Conservation (phyloP, 768 basidiomycete genomes). For the Tremella fuciformis region DNA sequence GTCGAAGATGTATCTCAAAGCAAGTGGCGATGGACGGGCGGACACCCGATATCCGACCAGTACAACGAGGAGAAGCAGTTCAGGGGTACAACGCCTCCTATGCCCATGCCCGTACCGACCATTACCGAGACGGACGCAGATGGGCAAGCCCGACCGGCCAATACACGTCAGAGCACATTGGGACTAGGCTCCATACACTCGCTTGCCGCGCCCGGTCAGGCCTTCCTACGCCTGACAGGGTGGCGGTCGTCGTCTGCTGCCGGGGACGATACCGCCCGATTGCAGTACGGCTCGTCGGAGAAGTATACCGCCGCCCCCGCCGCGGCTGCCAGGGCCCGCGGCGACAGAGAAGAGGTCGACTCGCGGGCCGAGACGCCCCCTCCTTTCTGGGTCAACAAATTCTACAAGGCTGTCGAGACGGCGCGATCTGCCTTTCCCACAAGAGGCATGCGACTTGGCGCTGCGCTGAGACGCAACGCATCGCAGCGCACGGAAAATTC, state of each 20-base stretch:
- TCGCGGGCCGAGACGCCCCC: constrained; percentile 16
- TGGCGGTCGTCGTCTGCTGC: constrained; percentile 10
- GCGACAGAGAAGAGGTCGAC: constrained; percentile 1
- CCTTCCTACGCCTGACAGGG: constrained; percentile 34
- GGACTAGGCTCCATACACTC: constrained; percentile 24
- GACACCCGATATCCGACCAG: constrained; percentile 39
- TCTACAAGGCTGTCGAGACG: constrained; percentile 23
- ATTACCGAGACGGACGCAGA: constrained; percentile 12
- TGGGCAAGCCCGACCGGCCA: constrained; percentile 15
- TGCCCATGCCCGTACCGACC: constrained; percentile 9
- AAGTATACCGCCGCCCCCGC: constrained; percentile 18
- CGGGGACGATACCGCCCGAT: constrained; percentile 2
- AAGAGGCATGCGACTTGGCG: constrained; percentile 29
- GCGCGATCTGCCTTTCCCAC: constrained; percentile 33
- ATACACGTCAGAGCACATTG: constrained; percentile 28
- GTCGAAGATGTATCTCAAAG: constrained; percentile 8
- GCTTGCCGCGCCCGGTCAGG: constrained; percentile 40
- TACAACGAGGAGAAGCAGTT: constrained; percentile 37
- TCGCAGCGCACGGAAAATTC: constrained; percentile 26
- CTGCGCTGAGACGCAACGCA: constrained; percentile 21
- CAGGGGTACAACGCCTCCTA: constrained; percentile 22
- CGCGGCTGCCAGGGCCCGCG: background rate
- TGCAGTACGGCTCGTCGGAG: constrained; percentile 30
- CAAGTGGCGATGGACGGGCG: constrained; percentile 23
- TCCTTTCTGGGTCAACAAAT: constrained; percentile 41